A percentile compares a stretch with the other conserved stretches of the same genome.
Evolutionary conservation across 2,329 filamentous ascomycete species (phyloP).

Genomic region (Phaeosphaeriaceae sp.): DNA sequence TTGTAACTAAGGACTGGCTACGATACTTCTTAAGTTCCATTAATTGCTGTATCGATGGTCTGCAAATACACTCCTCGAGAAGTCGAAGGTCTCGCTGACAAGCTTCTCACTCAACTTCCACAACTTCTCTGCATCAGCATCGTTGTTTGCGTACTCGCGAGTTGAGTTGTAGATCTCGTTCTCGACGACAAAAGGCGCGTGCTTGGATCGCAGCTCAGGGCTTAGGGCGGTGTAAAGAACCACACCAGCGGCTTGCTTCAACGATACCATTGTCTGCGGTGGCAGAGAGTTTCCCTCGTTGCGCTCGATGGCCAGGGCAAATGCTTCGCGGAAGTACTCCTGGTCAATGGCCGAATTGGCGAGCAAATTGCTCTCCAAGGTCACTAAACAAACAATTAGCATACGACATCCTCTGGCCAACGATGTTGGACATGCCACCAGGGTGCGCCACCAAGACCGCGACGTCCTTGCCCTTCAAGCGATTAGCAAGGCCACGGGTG

Average conservation of each 20-base stretch:
- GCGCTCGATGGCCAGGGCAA: slow-evolving; percentile 6
- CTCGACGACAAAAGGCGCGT: slow-evolving; percentile 7
- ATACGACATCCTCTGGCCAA: no score
- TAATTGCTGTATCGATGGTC: no score
- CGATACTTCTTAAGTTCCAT: no score
- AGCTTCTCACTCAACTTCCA: slow-evolving; percentile 44
- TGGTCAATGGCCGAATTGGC: slow-evolving; percentile 7
- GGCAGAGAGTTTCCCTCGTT: slow-evolving; percentile 8
- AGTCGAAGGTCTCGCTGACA: slow-evolving; percentile 32
- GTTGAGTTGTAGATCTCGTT: slow-evolving; percentile 5
- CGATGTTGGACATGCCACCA: no score
- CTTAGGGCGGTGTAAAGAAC: no score
- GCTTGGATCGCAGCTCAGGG: background rate
- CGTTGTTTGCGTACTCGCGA: slow-evolving; percentile 23
- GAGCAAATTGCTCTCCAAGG: slow-evolving; percentile 6
- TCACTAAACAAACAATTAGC: background rate
- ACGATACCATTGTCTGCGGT: background rate
- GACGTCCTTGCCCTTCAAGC: slow-evolving; percentile 2
- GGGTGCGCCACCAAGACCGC: no score
- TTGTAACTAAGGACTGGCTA: no score
- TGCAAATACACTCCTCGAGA: background rate
- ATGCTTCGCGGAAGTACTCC: slow-evolving; percentile 8
- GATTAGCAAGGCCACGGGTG: slow-evolving; percentile 5
- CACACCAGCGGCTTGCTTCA: no score
- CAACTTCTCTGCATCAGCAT: slow-evolving; percentile 35